These are phyloP conservation scores for Amaranthus tricolor DNA, from an alignment of 179 eudicot species.

Conservation along the genomic window DNA sequence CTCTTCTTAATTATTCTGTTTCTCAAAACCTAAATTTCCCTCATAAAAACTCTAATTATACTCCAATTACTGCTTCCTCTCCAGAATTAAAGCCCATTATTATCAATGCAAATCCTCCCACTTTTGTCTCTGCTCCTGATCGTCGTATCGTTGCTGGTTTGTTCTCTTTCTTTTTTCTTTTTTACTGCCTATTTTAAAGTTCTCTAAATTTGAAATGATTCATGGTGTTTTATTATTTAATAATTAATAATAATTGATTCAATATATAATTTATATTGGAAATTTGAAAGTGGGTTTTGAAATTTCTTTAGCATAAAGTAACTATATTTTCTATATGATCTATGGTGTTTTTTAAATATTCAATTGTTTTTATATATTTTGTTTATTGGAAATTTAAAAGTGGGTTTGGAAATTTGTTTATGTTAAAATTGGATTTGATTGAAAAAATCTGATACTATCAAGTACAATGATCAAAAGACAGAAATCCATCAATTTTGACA, in stretches of 20 bases:
- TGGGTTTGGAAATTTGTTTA: background rate
- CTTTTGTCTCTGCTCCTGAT: conserved; percentile 83
- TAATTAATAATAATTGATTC: background rate
- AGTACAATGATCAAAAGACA: background rate
- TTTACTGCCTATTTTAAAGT: background rate
- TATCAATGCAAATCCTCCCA: conserved; percentile 70
- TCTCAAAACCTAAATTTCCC: conserved; percentile 13
- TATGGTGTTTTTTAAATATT: too few species aligned
- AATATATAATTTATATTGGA: too few species aligned
- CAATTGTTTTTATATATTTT: too few species aligned
- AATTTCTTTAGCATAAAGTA: too few species aligned
- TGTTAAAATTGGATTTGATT: background rate
- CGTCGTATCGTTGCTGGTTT: conserved; percentile 88
- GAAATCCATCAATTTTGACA: background rate
- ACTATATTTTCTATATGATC: too few species aligned
- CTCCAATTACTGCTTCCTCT: background rate
- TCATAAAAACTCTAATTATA: background rate
- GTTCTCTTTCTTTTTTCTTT: background rate
- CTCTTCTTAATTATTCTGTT: background rate
- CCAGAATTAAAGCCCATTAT: conserved; percentile 57
- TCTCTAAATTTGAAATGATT: too few species aligned
- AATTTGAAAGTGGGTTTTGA: too few species aligned
- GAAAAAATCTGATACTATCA: background rate
- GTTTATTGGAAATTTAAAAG: too few species aligned
- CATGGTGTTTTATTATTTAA: background rate